phyloP scores from a whole-genome alignment of 768 basidiomycete species.

The Trametes cubensis region DNA sequence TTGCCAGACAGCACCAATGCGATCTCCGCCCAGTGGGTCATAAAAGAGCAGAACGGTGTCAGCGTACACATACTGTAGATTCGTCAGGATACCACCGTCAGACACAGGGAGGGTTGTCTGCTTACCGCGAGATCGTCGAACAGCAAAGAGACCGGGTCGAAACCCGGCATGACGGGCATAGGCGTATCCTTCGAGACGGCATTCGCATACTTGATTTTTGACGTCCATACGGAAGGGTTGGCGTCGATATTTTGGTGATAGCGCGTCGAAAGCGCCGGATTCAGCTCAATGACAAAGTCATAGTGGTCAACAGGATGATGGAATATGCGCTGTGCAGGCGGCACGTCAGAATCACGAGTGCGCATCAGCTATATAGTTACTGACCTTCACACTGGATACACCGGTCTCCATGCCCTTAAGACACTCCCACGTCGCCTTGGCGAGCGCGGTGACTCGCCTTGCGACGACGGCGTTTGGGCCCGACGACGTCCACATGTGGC shows the following conservation, averaged over 20 bases:
- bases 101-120: background rate
- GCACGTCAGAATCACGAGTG: background rate
- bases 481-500: conserved; percentile 72
- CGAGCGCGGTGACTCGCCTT: conserved; percentile 69
- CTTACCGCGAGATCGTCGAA: conserved; percentile 74
- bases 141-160: conserved; percentile 75
- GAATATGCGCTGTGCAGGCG: conserved; percentile 52
- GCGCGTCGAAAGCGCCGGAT: conserved; percentile 64
- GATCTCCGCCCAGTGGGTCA: conserved; percentile 77
- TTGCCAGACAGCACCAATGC: conserved; percentile 88
- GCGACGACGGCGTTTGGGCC: conserved; percentile 76
- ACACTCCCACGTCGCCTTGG: conserved; percentile 70
- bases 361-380: conserved; percentile 9
- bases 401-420: conserved; percentile 57
- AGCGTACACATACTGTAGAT: conserved; percentile 62
- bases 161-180: conserved; percentile 56
- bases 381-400: conserved; percentile 60
- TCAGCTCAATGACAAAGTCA: conserved; percentile 79
- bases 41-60: conserved; percentile 84
- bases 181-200: conserved; percentile 34
- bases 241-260: conserved; percentile 72
- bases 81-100: conserved; percentile 1
- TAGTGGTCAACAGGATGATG: conserved; percentile 83
- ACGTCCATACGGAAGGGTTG: conserved; percentile 49
- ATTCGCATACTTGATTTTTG: conserved; percentile 51